These are phyloP conservation scores for Chaetothyriales sp. DNA, from an alignment of 2,329 filamentous ascomycete species.

Conservation along the genomic window DNA sequence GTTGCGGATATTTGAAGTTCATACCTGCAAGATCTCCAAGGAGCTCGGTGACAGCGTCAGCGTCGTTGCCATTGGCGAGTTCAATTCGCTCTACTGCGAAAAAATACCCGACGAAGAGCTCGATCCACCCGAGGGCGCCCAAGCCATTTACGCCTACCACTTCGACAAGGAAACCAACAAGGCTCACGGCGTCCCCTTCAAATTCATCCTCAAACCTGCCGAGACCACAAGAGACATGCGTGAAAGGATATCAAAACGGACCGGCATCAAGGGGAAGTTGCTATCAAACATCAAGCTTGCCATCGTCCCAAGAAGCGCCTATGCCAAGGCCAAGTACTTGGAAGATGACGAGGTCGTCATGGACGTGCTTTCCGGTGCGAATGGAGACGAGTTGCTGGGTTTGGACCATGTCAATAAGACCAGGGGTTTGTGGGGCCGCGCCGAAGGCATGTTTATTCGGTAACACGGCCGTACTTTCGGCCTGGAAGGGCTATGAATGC, in stretches of 20 bases:
- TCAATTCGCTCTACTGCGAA: constrained; percentile 68
- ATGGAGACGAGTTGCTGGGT: constrained; percentile 52
- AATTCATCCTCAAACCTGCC: constrained; percentile 69
- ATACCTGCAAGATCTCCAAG: constrained; percentile 71
- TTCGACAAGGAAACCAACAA: constrained; percentile 83
- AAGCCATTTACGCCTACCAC: constrained; percentile 70
- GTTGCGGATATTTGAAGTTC: constrained; percentile 70
- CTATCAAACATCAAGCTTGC: constrained; percentile 98
- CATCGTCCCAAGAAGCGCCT: constrained; percentile 55
- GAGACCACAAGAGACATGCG: constrained; percentile 86
- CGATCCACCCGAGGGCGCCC: constrained; percentile 48
- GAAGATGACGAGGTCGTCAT: constrained; percentile 52
- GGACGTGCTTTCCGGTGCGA: constrained; percentile 56
- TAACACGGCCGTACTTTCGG: not conserved
- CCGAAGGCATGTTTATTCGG: constrained; percentile 50
- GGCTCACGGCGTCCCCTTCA: constrained; percentile 79
- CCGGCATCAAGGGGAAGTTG: constrained; percentile 91
- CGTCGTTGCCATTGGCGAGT: constrained; percentile 77
- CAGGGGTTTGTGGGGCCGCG: constrained; percentile 44
- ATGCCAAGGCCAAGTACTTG: constrained; percentile 68
- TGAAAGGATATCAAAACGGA: constrained; percentile 83
- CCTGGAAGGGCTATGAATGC: not conserved
- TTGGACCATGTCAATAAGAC: constrained; percentile 52
- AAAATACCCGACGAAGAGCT: constrained; percentile 58
- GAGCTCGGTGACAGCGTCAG: constrained; percentile 56